A percentile compares a stretch with the other conserved stretches of the same genome.
Evolutionary conservation across 2,329 filamentous ascomycete species (phyloP).

Genomic region (Davidsoniella neocaledoniae): DNA sequence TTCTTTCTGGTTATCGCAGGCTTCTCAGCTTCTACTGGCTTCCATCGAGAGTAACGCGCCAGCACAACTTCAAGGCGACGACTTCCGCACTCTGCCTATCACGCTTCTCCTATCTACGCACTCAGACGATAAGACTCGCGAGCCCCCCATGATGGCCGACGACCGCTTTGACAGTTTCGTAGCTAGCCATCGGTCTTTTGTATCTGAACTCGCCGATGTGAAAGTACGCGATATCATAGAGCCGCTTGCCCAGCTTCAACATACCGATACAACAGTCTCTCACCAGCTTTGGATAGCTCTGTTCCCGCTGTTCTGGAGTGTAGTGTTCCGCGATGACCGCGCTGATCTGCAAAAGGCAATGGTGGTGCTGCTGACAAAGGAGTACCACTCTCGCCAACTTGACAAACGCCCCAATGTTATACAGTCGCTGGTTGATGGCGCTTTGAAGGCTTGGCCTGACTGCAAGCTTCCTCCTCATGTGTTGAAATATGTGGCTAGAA

Average conservation of each 20-base stretch:
- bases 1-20: slow-evolving; percentile 93
- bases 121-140: slow-evolving; percentile 39
- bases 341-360: slow-evolving; percentile 80
- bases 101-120: slow-evolving; percentile 61
- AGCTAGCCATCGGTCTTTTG: slow-evolving; percentile 63
- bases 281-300: slow-evolving; percentile 81
- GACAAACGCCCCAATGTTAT: slow-evolving; percentile 93
- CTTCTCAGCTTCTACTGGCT: slow-evolving; percentile 80
- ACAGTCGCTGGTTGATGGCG: slow-evolving; percentile 76
- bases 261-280: slow-evolving; percentile 65
- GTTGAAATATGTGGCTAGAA: slow-evolving; percentile 85
- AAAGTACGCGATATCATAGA: slow-evolving; percentile 79
- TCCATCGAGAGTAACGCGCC: slow-evolving; percentile 53
- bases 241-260: slow-evolving; percentile 79
- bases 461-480: slow-evolving; percentile 93
- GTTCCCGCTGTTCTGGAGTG: slow-evolving; percentile 90
- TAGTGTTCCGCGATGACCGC: slow-evolving; percentile 72
- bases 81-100: slow-evolving; percentile 62
- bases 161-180: slow-evolving; percentile 70
- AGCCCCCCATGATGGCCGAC: slow-evolving; percentile 56
- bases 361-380: slow-evolving; percentile 79
- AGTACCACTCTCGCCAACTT: slow-evolving; percentile 86
- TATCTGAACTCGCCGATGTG: slow-evolving; percentile 67
- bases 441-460: slow-evolving; percentile 65
- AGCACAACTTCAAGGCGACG: slow-evolving; percentile 49